Base-by-base conservation (phyloP, 2,329 filamentous ascomycete genomes). In the Colletotrichum gigasporum region DNA sequence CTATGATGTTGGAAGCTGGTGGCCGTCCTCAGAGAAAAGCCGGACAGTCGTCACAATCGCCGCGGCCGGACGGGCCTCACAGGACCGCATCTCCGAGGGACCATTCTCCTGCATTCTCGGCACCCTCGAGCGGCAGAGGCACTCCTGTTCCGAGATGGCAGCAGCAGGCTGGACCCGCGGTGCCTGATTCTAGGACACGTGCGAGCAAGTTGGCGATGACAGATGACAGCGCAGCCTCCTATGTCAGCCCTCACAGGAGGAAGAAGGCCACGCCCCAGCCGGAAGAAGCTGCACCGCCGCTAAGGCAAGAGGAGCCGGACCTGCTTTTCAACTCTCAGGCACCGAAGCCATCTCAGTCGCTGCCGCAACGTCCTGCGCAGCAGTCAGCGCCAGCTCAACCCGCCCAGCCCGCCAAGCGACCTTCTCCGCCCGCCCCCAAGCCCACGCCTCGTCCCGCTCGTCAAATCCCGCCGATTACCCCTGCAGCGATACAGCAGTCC, bases 241-340 rank as follows among this genome's bases (percentile, higher is more conserved):
- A 98, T 75, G 85, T 97, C 59, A 97, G 94, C 74, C 92, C 94
- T 50, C 92, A 92, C 20, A 86, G 94, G 69, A 87, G 94, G 72
- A 95, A 90, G 76, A 93, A 90, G 75, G 77, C 87, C 2, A 82
- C 83, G 50, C 79, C 82, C 18, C 75, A 79, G 66, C 80, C 74
- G 16, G 78, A 75, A 52, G 70, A 68, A 24, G 66, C 68, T 1
- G 76, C 78, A 42, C 76, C 80, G 10, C 73, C 76, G 35, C 66
- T 78, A 7, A 78, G 82, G 64, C 74, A 79, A 2, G 82, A 86
- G 61, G 85, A 89, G 65, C 79, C 84, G 2, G 90, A 94, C 73
- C 79, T 94, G 22, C 85, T 96, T 5, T 89, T 91, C 61, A 80
- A 79, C 75, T 71, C 78, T 71, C 68, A 78, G 63, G 73, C 75